Evolutionary conservation across 2,329 filamentous ascomycete species (phyloP), one percentile per base, ranked within the genome.

Genomic region (Colletotrichum sp.): DNA sequence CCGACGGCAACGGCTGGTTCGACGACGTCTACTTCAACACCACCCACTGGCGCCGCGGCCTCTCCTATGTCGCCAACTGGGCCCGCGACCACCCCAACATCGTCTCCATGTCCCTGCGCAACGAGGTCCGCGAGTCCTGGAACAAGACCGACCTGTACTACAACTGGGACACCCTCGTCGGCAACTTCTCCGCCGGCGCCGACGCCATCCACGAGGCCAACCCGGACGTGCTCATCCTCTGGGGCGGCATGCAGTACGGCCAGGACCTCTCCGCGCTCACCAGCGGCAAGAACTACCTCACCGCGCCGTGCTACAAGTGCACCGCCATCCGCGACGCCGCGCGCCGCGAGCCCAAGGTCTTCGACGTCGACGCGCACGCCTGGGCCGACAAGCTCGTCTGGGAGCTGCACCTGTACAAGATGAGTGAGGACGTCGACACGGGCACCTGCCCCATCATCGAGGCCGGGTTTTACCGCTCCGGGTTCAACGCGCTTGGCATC

Each of bases 1-100:
- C 81, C 0, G 89, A 91, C 78, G 89, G 89, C 30, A 90, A 90
- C 79, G 83, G 86, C 59, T 91, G 89, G 89, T 90, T 90, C 80
- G 88, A 88, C 59, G 90, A 92, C 80, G 84, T 86, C 8, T 84
- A 89, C 79, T 92, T 92, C 80, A 81, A 89, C 76, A 85, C 88
- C 0, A 81, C 82, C 2, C 89, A 89, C 28, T 93, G 91, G 91
- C 86, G 85, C 55, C 86, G 90, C 24, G 90, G 90, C 3, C 85
- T 91, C 39, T 82, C 84, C 2, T 90, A 88, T 79, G 90, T 92
- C 81, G 87, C 80, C 73, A 77, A 82, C 21, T 88, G 88, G 85
- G 85, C 85, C 12, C 80, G 83, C 55, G 77, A 79, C 15, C 87
- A 87, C 80, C 76, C 76, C 68, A 76, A 76, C 36, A 62, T 75